A percentile compares a stretch with the other conserved stretches of the same genome.
These are phyloP conservation scores for Nemania bipapillata DNA, from an alignment of 2,329 filamentous ascomycete species.

Conservation along the genomic window DNA sequence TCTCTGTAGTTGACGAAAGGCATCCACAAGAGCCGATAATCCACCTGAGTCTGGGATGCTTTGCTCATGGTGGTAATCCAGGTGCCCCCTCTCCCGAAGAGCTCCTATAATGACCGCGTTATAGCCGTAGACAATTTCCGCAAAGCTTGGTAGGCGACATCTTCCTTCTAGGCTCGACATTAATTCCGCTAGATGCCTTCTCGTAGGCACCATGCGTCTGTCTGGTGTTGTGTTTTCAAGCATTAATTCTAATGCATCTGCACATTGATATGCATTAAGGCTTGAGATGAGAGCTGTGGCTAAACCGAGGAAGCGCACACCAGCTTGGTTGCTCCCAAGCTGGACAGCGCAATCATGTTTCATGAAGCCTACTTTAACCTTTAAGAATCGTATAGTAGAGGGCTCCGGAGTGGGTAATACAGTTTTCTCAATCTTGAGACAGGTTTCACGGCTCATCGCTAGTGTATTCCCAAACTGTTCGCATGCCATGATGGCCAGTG, in stretches of 20 bases:
- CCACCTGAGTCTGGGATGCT: background rate
- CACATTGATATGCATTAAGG: background rate
- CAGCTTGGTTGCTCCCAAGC: constrained; percentile 28
- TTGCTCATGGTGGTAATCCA: background rate
- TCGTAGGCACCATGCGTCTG: constrained; percentile 11
- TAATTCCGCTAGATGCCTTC: constrained; percentile 20
- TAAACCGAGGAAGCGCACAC: constrained; percentile 23
- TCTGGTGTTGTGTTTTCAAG: constrained; percentile 21
- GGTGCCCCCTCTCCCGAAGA: background rate
- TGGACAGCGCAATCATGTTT: constrained; percentile 25
- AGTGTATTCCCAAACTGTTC: constrained; percentile 31
- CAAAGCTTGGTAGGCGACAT: constrained; percentile 15
- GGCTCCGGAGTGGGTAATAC: constrained; percentile 24
- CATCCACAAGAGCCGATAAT: constrained; percentile 17
- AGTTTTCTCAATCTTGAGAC: constrained; percentile 19
- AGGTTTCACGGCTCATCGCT: constrained; percentile 24
- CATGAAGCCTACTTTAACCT: constrained; percentile 21
- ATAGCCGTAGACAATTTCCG: constrained; percentile 15
- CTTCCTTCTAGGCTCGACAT: constrained; percentile 14
- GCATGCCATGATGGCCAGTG: constrained; percentile 28
- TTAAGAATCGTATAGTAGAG: constrained; percentile 20
- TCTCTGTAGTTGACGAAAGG: constrained; percentile 21
- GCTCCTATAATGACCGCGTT: background rate
- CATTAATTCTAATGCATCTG: constrained; percentile 10
- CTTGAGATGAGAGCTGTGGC: constrained; percentile 18